Evolutionary conservation across 768 basidiomycete genomes (phyloP), one percentile per base, ranked within the genome.

Genomic region (Phanerochaete carnosa): DNA sequence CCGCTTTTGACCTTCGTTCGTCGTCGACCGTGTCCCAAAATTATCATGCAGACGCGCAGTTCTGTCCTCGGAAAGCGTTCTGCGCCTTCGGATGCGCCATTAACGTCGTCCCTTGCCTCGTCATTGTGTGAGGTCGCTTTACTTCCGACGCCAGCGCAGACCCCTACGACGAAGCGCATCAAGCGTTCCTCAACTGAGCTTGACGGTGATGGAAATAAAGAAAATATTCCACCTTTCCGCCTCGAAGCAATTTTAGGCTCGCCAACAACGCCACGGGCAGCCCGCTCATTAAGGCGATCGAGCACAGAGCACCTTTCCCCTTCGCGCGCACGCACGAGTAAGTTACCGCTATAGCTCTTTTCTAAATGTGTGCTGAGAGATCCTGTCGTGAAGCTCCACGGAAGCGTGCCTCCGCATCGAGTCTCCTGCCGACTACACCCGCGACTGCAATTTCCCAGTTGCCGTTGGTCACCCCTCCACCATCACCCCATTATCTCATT

Each of bases 161-260:
- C 83, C 8, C 88, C 89, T 22, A 83, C 80, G 65, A 76, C 82
- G 35, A 91, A 91, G 74, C 87, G 89, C 57, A 74, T 80, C 46
- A 81, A 84, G 55, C 83, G 79, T 19, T 78, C 81, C 16, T 68
- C 70, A 16, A 72, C 71, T 5, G 62, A 70, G 32, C 56, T 79
- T 22, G 86, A 87, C 62, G 83, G 80, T 45, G 83, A 85, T 54
- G 76, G 78, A 25, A 91, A 91, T 72, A 91, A 91, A 76, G 89
- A 91, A 72, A 91, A 91, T 65, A 79, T 90, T 19, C 87, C 89
- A n/a, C 89, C 89, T 1, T 79, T 81, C 64, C 73, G 71, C 49
- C 63, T 68, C 32, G 77, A 81, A 49, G 62, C 70, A 13, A 60
- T 80, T 64, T 77, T 70, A 45, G 39, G 39, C 5, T 75, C 77